phyloP scores from a whole-genome alignment of 495 filamentous ascomycete species.

The Aspergillus avenaceus region DNA sequence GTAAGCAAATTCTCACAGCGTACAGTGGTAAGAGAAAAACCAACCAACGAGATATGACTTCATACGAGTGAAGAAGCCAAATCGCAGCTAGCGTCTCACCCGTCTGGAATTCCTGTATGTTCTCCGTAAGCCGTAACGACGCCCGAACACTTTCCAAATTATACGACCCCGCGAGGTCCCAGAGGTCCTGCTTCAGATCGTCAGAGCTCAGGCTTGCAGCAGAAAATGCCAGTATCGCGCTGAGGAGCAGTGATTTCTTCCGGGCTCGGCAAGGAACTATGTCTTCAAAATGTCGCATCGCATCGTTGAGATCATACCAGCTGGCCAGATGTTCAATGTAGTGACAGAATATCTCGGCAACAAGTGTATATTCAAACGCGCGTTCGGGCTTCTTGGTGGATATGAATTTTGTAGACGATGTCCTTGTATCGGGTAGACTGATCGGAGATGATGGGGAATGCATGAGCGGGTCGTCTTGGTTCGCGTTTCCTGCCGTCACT shows the following conservation, averaged over 20 bases:
- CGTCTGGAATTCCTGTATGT: constrained; percentile 13
- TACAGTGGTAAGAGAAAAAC: background rate
- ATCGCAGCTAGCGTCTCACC: constrained; percentile 29
- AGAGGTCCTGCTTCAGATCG: background rate
- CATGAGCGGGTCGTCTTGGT: background rate
- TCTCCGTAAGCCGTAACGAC: constrained; percentile 9
- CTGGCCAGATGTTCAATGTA: constrained; percentile 27
- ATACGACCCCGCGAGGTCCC: constrained; percentile 18
- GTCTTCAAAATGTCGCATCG: constrained; percentile 22
- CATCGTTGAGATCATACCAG: constrained; percentile 37
- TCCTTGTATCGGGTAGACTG: background rate
- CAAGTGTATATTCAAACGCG: constrained; percentile 15
- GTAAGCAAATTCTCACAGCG: background rate
- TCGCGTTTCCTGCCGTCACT: background rate
- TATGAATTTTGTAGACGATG: constrained; percentile 1
- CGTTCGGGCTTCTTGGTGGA: constrained; percentile 15
- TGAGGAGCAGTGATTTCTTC: constrained; percentile 28
- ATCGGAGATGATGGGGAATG: background rate
- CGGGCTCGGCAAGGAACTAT: constrained; percentile 23
- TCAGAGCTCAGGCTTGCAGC: constrained; percentile 18
- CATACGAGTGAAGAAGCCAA: constrained; percentile 35
- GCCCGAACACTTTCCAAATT: constrained; percentile 19
- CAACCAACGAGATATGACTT: constrained; percentile 27
- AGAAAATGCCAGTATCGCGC: constrained; percentile 32
- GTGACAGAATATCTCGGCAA: constrained; percentile 23